These are phyloP conservation scores for Paradendryphiella salina DNA, from an alignment of 2,329 filamentous ascomycete genomes.

Conservation along the genomic window DNA sequence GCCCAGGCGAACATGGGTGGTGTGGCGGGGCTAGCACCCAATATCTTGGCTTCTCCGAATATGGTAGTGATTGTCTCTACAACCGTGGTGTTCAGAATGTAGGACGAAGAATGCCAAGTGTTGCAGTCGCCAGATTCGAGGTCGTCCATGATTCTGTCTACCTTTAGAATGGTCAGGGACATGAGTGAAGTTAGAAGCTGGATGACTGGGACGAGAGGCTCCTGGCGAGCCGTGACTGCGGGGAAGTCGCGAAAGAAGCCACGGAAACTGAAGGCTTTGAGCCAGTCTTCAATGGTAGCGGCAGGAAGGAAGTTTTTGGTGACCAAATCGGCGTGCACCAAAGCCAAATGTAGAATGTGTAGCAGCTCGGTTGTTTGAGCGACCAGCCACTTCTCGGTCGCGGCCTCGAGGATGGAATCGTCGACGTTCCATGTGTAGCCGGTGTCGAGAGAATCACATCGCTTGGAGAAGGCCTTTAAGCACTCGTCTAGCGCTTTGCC, in stretches of 20 bases:
- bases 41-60: conserved; percentile 61
- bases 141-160: conserved; percentile 62
- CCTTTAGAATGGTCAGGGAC: conserved; percentile 72
- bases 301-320: conserved; percentile 36
- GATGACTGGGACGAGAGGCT: conserved; percentile 61
- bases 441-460: conserved; percentile 51
- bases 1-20: conserved; percentile 83
- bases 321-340: conserved; percentile 66
- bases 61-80: conserved; percentile 73
- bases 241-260: conserved; percentile 69
- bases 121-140: conserved; percentile 32
- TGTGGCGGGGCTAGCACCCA: conserved; percentile 64
- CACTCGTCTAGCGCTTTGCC: conserved; percentile 40
- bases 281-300: conserved; percentile 42
- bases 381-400: conserved; percentile 65
- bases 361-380: conserved; percentile 70
- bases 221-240: conserved; percentile 44
- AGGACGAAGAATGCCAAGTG: conserved; percentile 54
- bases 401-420: conserved; percentile 57
- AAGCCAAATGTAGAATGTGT: conserved; percentile 73
- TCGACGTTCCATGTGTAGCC: conserved; percentile 54
- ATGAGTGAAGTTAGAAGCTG: conserved; percentile 71
- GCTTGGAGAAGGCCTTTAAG: conserved; percentile 55
- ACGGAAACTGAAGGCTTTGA: conserved; percentile 30
- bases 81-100: conserved; percentile 69